A percentile compares a stretch with the other conserved stretches of the same genome.
Conservation (phyloP, 352 stramenopile genomes). For the Nothophytophthora sp. region DNA sequence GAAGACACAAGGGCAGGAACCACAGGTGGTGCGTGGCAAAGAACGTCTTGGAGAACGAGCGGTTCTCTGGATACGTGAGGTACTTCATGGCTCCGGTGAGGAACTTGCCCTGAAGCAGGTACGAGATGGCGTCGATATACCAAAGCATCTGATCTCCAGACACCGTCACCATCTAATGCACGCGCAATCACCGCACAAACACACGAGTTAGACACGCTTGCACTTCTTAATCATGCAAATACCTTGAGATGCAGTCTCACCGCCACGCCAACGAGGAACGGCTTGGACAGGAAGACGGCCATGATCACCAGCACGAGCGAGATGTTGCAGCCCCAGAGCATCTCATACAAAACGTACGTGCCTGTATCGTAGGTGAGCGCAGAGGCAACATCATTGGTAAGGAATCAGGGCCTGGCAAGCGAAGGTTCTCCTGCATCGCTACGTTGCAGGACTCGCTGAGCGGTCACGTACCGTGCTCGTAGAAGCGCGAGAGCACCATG, state of each 20-base stretch:
- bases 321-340: constrained; percentile 84
- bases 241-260: constrained; percentile 36
- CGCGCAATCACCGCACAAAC: constrained; percentile 1
- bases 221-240: too few relatives aligned
- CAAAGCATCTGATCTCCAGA: constrained; percentile 93
- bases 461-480: constrained; percentile 61
- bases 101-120: constrained; percentile 82
- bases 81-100: constrained; percentile 91
- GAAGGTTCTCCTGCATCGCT: too few relatives aligned
- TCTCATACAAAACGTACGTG: constrained; percentile 80
- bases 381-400: not conserved
- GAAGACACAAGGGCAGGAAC: constrained; percentile 83
- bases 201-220: too few relatives aligned
- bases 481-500: constrained; percentile 54
- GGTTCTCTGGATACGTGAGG: constrained; percentile 82
- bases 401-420: not conserved
- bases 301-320: constrained; percentile 68
- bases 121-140: constrained; percentile 88
- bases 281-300: constrained; percentile 72
- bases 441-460: too few relatives aligned
- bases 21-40: constrained; percentile 85
- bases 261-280: constrained; percentile 79
- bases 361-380: constrained; percentile 31
- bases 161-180: constrained; percentile 83
- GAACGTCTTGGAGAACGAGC: constrained; percentile 79